Percentiles rank a stretch among this genome's conserved stretches.
phyloP scores from a whole-genome alignment of 345 rosid genomes.

The Pistacia vera region DNA sequence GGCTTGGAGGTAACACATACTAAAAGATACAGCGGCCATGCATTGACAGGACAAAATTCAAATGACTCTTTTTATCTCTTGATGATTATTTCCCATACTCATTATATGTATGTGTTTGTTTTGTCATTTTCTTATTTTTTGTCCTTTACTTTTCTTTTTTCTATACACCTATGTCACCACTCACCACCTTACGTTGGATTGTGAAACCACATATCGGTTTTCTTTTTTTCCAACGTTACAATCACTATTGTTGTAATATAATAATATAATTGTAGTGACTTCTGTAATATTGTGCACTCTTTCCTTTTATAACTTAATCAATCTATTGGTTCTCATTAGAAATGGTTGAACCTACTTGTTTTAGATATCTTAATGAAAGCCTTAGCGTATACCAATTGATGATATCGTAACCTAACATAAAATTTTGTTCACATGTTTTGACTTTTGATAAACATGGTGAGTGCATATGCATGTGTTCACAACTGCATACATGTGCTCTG shows the following conservation, averaged over 20 bases:
- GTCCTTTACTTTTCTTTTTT: not conserved
- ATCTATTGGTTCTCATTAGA: not conserved
- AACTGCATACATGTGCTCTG: not conserved
- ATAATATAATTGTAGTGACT: not conserved
- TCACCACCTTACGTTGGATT: constrained; percentile 12
- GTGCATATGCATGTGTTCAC: constrained; percentile 13
- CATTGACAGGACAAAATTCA: constrained; percentile 21
- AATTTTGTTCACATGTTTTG: constrained; percentile 3
- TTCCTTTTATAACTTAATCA: not conserved
- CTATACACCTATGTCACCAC: not conserved
- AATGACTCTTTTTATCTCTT: not conserved
- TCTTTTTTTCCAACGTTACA: not conserved
- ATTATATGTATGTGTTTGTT: constrained; percentile 11
- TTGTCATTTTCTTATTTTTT: constrained; percentile 11
- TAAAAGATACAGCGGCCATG: not conserved
- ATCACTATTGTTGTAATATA: no score
- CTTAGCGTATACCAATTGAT: not conserved
- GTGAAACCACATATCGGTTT: not conserved
- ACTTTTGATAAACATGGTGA: constrained; percentile 9
- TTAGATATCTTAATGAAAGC: not conserved
- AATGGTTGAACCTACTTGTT: not conserved
- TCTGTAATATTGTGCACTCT: not conserved
- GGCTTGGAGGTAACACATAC: not conserved
- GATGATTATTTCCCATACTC: not conserved
- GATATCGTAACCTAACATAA: not conserved